Percentiles rank a stretch among this genome's conserved stretches.
These are phyloP conservation scores for Purshia tridentata DNA, from an alignment of 306 rosid species.

Conservation along the genomic window DNA sequence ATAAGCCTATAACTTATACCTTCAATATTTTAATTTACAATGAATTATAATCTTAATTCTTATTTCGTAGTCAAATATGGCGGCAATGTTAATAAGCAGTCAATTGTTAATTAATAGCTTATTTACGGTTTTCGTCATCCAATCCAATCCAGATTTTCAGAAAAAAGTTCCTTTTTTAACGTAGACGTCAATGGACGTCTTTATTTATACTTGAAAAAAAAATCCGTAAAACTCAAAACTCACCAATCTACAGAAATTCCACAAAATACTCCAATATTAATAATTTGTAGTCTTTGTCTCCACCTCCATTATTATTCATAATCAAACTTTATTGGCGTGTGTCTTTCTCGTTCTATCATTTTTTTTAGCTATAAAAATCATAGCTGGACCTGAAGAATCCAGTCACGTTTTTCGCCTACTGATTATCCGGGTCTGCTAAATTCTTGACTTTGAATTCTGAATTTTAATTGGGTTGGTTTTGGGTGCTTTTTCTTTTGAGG, in stretches of 20 bases:
- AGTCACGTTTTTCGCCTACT: background rate
- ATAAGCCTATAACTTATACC: too few relatives aligned
- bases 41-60: too few relatives aligned
- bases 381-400: background rate
- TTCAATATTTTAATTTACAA: too few relatives aligned
- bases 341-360: constrained; percentile 5
- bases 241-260: constrained; percentile 2
- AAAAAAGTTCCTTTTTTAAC: background rate
- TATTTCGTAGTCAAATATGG: too few relatives aligned
- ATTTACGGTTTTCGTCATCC: background rate
- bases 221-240: background rate
- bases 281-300: constrained; percentile 7
- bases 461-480: constrained; percentile 8
- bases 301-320: constrained; percentile 13
- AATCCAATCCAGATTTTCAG: too few relatives aligned
- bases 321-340: constrained; percentile 12
- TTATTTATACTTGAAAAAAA: background rate
- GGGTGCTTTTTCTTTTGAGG: background rate
- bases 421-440: background rate
- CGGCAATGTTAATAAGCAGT: background rate
- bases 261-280: background rate
- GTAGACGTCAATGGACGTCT: background rate
- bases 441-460: background rate
- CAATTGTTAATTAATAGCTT: background rate
- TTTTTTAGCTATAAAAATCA: constrained; percentile 21